A percentile compares a stretch with the other conserved stretches of the same genome.
These are phyloP conservation scores for Scheffersomyces lignicola DNA, from an alignment of 1,139 yeast species.

Conservation along the genomic window DNA sequence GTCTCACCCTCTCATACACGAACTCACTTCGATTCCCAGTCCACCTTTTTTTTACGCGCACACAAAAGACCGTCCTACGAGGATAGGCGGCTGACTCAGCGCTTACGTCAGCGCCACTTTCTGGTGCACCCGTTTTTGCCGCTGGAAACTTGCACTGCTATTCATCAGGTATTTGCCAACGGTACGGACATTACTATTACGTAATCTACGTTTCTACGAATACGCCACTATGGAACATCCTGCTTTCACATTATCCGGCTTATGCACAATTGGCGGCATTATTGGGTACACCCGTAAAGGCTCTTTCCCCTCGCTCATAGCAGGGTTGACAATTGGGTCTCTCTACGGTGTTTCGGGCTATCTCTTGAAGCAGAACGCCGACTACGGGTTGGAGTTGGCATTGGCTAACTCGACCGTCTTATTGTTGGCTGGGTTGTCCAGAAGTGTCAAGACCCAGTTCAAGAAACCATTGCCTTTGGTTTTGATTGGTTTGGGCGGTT, in stretches of 20 bases:
- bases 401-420: constrained; percentile 67
- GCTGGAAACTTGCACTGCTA: too few species aligned
- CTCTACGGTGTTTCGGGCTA: constrained; percentile 79
- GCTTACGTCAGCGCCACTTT: too few species aligned
- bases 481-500: constrained; percentile 63
- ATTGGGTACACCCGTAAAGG: constrained; percentile 72
- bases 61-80: too few species aligned
- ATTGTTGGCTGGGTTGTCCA: constrained; percentile 65
- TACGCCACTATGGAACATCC: constrained; percentile 91
- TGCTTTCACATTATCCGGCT: constrained; percentile 71
- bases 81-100: too few species aligned
- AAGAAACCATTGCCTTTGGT: constrained; percentile 75
- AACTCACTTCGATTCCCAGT: too few species aligned
- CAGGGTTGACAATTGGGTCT: constrained; percentile 70
- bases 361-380: constrained; percentile 67
- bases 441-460: constrained; percentile 61
- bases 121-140: too few species aligned
- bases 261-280: constrained; percentile 71
- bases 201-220: too few species aligned
- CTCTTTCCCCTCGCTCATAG: constrained; percentile 77
- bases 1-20: too few species aligned
- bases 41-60: too few species aligned
- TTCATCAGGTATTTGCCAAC: too few species aligned
- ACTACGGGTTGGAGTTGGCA: constrained; percentile 81
- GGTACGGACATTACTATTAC: too few species aligned